Conservation (phyloP, 139 green algal genomes). For the Cymbomonas tetramitiformis region DNA sequence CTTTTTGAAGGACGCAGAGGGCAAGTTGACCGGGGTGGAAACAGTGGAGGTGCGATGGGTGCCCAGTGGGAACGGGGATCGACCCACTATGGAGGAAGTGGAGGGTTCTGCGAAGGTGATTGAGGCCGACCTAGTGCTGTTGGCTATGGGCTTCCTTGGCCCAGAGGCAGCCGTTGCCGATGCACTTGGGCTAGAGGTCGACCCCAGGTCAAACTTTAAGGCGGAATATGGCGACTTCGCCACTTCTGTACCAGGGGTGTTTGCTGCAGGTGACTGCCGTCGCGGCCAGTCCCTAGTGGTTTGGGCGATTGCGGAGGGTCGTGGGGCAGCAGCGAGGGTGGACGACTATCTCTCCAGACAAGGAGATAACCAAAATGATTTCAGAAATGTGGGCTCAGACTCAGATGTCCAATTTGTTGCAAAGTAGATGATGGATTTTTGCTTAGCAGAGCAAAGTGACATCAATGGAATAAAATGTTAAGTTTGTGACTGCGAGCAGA, state of each 20-base stretch:
- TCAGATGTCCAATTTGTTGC: too few species aligned
- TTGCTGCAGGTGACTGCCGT: slow-evolving; percentile 86
- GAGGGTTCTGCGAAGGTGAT: slow-evolving; percentile 52
- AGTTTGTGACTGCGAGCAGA: too few species aligned
- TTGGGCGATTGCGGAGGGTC: slow-evolving; percentile 85
- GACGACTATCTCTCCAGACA: slow-evolving; percentile 60
- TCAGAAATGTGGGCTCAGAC: too few species aligned
- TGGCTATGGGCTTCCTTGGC: slow-evolving; percentile 90
- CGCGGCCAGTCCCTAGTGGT: slow-evolving; percentile 61
- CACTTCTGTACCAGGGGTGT: slow-evolving; percentile 76
- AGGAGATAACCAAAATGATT: too few species aligned
- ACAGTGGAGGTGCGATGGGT: slow-evolving; percentile 36
- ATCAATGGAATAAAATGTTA: too few species aligned
- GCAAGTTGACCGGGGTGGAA: slow-evolving; percentile 60
- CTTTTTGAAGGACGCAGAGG: slow-evolving; percentile 64
- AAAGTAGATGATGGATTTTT: too few species aligned
- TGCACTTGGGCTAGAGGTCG: slow-evolving; percentile 51
- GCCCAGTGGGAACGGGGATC: slow-evolving; percentile 6
- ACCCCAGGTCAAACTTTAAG: slow-evolving; percentile 88
- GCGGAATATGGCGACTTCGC: slow-evolving; percentile 71
- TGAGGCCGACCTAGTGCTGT: slow-evolving; percentile 74
- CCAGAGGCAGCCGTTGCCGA: slow-evolving; percentile 58
- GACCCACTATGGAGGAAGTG: slow-evolving; percentile 53
- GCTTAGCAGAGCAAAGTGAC: too few species aligned
- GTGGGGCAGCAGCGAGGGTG: slow-evolving; percentile 52